phyloP scores from a whole-genome alignment of 2,329 filamentous ascomycete genomes.

The Sordariomycetes sp. region DNA sequence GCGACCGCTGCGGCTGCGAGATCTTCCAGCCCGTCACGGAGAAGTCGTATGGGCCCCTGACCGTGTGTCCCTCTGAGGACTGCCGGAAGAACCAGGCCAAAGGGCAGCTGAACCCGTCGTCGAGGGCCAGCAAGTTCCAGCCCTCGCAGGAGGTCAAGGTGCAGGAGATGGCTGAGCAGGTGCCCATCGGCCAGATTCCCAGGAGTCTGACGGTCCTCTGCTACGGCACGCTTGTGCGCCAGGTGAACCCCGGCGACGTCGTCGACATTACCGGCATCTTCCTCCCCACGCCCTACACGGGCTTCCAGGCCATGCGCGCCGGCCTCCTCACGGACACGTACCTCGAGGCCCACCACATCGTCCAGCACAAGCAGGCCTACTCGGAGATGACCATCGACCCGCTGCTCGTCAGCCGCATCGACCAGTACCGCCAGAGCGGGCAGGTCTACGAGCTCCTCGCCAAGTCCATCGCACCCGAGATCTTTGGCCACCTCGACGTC shows the following conservation, averaged over 20 bases:
- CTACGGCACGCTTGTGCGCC: conserved; percentile 72
- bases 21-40: conserved; percentile 93
- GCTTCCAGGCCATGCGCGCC: conserved; percentile 92
- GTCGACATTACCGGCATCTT: conserved; percentile 93
- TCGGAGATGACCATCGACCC: conserved; percentile 80
- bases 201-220: conserved; percentile 81
- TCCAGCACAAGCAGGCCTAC: conserved; percentile 97
- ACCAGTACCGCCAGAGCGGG: conserved; percentile 70
- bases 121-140: conserved; percentile 91
- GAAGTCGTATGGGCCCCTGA: conserved; percentile 80
- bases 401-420: conserved; percentile 68
- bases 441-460: conserved; percentile 94
- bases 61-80: conserved; percentile 78
- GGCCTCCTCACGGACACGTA: conserved; percentile 97
- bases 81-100: conserved; percentile 85
- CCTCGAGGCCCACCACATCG: conserved; percentile 83
- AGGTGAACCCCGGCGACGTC: conserved; percentile 86
- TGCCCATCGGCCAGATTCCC: conserved; percentile 94
- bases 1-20: conserved; percentile 90
- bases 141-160: conserved; percentile 98
- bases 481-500: conserved; percentile 90
- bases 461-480: conserved; percentile 93
- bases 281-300: conserved; percentile 94
- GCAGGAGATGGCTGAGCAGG: conserved; percentile 98
- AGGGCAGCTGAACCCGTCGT: conserved; percentile 85